Percentiles rank a stretch among this genome's conserved stretches.
phyloP scores from a whole-genome alignment of 1,284 basidiomycete species.

The Malassezia slooffiae region DNA sequence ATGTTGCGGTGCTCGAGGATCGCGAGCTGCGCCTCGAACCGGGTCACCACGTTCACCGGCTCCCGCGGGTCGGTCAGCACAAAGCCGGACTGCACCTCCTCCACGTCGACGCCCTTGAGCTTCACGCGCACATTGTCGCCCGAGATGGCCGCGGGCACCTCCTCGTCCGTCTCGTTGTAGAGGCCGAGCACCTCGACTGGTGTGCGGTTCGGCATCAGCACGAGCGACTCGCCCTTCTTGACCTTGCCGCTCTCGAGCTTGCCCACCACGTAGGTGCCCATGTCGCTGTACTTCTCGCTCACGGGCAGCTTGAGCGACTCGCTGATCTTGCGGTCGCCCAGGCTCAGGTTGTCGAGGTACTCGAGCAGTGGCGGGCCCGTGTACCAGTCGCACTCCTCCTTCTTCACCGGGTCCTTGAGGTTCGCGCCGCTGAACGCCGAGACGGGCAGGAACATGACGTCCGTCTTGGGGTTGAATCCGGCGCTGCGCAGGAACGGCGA shows the following conservation, averaged over 20 bases:
- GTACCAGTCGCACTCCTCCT: conserved; percentile 37
- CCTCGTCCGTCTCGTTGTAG: conserved; percentile 44
- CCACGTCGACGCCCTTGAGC: conserved; percentile 42
- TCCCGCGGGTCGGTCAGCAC: conserved; percentile 36
- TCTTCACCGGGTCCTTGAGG: conserved; percentile 40
- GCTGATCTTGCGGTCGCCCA: conserved; percentile 41
- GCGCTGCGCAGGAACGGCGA: conserved; percentile 38
- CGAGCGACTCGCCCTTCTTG: conserved; percentile 33
- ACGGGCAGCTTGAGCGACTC: conserved; percentile 45
- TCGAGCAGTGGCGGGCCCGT: conserved; percentile 34
- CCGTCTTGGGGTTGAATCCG: conserved; percentile 46
- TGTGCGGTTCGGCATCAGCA: conserved; percentile 43
- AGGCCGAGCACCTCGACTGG: conserved; percentile 36
- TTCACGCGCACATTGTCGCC: conserved; percentile 46
- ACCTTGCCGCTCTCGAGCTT: conserved; percentile 44
- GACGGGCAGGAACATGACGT: conserved; percentile 41
- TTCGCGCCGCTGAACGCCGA: conserved; percentile 44
- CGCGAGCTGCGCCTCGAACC: conserved; percentile 46
- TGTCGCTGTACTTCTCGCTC: conserved; percentile 46
- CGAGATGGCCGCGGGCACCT: conserved; percentile 44
- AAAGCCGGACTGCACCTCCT: conserved; percentile 39
- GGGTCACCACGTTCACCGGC: conserved; percentile 40
- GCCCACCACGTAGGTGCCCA: conserved; percentile 45
- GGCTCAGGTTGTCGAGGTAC: conserved; percentile 34
- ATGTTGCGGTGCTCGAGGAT: conserved; percentile 46